phyloP scores from a whole-genome alignment of 345 rosid genomes.

The Cardamine occulta region DNA sequence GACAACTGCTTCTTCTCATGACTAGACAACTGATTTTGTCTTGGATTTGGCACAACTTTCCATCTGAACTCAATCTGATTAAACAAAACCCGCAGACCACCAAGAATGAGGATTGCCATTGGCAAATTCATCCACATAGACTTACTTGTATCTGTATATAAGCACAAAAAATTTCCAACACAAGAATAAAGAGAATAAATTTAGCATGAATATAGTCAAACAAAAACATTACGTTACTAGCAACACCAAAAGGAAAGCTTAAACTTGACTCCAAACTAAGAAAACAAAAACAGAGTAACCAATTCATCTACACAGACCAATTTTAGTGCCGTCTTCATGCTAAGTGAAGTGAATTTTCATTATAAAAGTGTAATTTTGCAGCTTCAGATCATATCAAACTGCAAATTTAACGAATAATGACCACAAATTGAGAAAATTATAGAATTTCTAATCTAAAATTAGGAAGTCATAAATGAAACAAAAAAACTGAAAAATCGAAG shows the following conservation, averaged over 20 bases:
- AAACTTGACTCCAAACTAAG: conserved; percentile 16
- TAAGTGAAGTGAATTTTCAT: conserved; percentile 2
- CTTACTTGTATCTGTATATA: conserved; percentile 76
- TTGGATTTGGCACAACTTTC: conserved; percentile 50
- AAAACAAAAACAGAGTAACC: conserved; percentile 18
- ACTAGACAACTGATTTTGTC: conserved; percentile 54
- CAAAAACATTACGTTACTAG: not conserved
- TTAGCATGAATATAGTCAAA: not conserved
- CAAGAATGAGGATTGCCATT: conserved; percentile 64
- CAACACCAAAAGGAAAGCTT: not conserved
- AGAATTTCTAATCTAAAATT: not conserved
- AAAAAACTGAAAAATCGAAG: not conserved
- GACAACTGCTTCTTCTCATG: conserved; percentile 79
- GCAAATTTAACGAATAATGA: not conserved
- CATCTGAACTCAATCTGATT: conserved; percentile 79
- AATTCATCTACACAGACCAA: not conserved
- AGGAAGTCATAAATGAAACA: not conserved
- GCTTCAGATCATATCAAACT: not conserved
- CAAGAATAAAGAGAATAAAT: not conserved
- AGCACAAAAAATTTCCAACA: not conserved
- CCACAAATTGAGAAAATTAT: not conserved
- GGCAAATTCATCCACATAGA: conserved; percentile 97
- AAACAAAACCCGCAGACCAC: conserved; percentile 54
- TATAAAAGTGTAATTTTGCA: not conserved
- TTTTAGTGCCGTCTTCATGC: not conserved